Conservation (phyloP, 768 basidiomycete genomes). For the Trametes punicea region DNA sequence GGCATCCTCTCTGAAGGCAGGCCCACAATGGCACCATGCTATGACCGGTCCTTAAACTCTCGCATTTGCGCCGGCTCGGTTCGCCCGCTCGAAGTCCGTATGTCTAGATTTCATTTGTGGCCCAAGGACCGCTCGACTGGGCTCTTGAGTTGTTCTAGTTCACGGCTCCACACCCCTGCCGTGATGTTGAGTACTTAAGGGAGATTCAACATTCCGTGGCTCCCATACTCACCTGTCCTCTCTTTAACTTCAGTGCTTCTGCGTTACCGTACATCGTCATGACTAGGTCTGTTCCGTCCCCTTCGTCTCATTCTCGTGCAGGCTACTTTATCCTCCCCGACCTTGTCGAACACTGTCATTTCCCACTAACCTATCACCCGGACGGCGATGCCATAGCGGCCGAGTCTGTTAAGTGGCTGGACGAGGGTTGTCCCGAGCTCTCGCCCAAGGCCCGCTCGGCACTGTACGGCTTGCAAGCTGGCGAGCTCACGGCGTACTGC, state of each 20-base stretch:
- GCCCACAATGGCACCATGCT: not conserved
- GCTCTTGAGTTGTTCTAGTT: not conserved
- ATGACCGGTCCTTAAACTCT: slow-evolving; percentile 1
- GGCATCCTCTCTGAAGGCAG: slow-evolving; percentile 9
- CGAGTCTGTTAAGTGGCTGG: slow-evolving; percentile 59
- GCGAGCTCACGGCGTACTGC: slow-evolving; percentile 63
- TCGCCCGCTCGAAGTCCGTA: slow-evolving; percentile 7
- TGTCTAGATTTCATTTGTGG: not conserved
- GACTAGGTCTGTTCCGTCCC: not conserved
- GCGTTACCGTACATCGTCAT: not conserved
- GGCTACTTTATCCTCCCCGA: slow-evolving; percentile 49
- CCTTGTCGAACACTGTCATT: slow-evolving; percentile 67
- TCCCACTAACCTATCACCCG: slow-evolving; percentile 50
- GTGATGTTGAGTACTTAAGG: not conserved
- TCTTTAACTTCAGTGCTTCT: not conserved
- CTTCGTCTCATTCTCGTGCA: not conserved
- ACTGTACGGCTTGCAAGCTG: slow-evolving; percentile 63
- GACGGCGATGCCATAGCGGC: slow-evolving; percentile 54
- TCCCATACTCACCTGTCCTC: not conserved
- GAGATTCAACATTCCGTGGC: not conserved
- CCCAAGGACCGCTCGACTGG: not conserved
- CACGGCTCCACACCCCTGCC: not conserved
- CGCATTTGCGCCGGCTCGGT: not conserved
- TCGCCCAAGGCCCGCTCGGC: slow-evolving; percentile 46
- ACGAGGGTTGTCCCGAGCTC: slow-evolving; percentile 59